A percentile compares a stretch with the other conserved stretches of the same genome.
phyloP scores from a whole-genome alignment of 805 yeast genomes.

The Naumovozyma baii region DNA sequence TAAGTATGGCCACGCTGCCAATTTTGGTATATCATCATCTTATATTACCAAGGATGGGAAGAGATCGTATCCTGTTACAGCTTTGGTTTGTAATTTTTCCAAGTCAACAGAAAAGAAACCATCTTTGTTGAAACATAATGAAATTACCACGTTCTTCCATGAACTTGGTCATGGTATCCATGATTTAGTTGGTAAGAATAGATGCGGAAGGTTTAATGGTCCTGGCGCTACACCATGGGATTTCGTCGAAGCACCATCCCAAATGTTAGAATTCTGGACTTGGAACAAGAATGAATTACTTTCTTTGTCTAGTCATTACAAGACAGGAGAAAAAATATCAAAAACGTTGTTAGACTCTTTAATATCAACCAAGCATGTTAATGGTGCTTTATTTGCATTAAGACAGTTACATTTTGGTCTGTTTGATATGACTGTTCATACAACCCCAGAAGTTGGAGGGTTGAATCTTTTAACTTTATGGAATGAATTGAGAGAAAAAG shows the following conservation, averaged over 20 bases:
- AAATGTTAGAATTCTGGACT: constrained; percentile 81
- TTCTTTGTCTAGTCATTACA: constrained; percentile 56
- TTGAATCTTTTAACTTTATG: constrained; percentile 47
- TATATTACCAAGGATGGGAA: constrained; percentile 40
- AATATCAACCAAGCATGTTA: constrained; percentile 60
- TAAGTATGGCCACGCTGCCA: constrained; percentile 84
- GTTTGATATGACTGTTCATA: constrained; percentile 68
- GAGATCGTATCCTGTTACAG: constrained; percentile 58
- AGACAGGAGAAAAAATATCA: constrained; percentile 46
- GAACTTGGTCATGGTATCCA: constrained; percentile 88
- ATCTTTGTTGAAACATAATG: constrained; percentile 64
- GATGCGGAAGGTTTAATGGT: constrained; percentile 62
- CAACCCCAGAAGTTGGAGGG: constrained; percentile 35
- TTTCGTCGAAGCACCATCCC: constrained; percentile 88
- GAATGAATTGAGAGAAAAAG: constrained; percentile 58
- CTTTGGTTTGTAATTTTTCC: constrained; percentile 77
- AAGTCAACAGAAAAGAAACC: constrained; percentile 63
- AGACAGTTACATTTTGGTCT: constrained; percentile 73
- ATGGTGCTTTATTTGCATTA: constrained; percentile 59
- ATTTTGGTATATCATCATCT: constrained; percentile 59
- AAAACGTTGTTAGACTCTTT: constrained; percentile 50
- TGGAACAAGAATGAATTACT: constrained; percentile 60
- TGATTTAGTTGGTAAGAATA: constrained; percentile 57
- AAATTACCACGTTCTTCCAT: constrained; percentile 78
- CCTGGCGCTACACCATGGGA: constrained; percentile 68